phyloP scores from a whole-genome alignment of 257 asterid species.

The Solanum rostratum region DNA sequence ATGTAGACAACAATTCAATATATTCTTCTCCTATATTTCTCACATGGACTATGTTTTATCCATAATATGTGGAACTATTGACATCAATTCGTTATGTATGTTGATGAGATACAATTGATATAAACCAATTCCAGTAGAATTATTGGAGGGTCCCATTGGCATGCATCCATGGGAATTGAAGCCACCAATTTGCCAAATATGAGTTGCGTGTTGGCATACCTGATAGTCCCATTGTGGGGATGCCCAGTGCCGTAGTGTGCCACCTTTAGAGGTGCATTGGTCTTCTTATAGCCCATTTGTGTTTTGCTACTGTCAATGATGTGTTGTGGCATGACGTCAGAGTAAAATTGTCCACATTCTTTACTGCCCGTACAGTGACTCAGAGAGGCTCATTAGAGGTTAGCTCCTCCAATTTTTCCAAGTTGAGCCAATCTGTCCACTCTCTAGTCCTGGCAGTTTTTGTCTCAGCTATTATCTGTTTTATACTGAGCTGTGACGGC shows the following conservation, averaged over 20 bases:
- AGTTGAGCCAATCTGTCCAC: neutral
- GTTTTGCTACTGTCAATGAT: neutral
- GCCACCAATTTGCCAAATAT: neutral
- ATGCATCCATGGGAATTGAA: neutral
- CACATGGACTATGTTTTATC: too few species aligned
- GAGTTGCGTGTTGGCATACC: neutral
- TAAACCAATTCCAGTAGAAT: neutral
- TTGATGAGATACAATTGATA: neutral
- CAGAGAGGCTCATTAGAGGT: neutral
- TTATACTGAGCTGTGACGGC: neutral
- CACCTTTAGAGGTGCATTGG: neutral
- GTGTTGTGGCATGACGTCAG: neutral
- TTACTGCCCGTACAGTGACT: neutral
- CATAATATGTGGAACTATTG: neutral
- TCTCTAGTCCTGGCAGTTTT: neutral
- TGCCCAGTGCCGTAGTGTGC: neutral
- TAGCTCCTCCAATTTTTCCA: neutral
- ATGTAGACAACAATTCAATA: too few species aligned
- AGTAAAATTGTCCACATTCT: neutral
- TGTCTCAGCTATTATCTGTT: neutral
- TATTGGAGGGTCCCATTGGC: neutral
- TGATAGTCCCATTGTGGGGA: neutral
- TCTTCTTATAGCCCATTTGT: neutral
- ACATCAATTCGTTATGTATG: neutral
- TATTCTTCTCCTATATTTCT: too few species aligned